Conservation (phyloP, 371 early-diverging fungal genomes). For the Catenaria anguillulae region DNA sequence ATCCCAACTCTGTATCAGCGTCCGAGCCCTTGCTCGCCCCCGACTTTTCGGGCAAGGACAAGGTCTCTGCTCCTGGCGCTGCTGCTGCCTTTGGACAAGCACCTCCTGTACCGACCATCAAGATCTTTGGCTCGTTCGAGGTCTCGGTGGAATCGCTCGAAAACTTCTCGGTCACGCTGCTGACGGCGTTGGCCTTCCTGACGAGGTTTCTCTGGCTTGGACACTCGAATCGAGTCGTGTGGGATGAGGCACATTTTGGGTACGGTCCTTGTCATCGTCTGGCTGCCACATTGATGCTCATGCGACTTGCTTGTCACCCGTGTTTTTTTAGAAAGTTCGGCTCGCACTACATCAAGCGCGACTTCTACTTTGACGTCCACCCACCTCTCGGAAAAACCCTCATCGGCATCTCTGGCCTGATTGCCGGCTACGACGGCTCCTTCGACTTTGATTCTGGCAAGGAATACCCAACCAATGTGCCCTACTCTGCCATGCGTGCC, state of each 20-base stretch:
- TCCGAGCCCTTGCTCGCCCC: neutral
- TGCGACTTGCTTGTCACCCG: neutral
- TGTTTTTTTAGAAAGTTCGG: slow-evolving; percentile 55
- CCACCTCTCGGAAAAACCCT: slow-evolving; percentile 99
- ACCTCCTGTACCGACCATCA: too few relatives aligned
- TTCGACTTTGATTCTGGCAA: slow-evolving; percentile 84
- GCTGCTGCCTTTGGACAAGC: too few relatives aligned
- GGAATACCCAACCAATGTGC: slow-evolving; percentile 66
- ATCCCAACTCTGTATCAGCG: too few relatives aligned
- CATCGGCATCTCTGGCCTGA: slow-evolving; percentile 74
- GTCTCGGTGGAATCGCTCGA: neutral
- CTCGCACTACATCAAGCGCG: slow-evolving; percentile 77
- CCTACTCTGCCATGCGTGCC: slow-evolving; percentile 85
- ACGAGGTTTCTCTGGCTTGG: slow-evolving; percentile 73
- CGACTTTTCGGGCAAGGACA: slow-evolving; percentile 2
- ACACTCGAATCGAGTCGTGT: slow-evolving; percentile 47
- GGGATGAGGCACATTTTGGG: slow-evolving; percentile 79
- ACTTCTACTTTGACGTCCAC: slow-evolving; percentile 98
- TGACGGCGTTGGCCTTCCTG: slow-evolving; percentile 49
- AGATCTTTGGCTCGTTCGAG: neutral
- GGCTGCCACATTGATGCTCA: too few relatives aligned
- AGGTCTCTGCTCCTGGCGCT: too few relatives aligned
- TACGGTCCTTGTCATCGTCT: slow-evolving; percentile 32
- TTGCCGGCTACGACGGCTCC: slow-evolving; percentile 78
- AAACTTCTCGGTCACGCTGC: slow-evolving; percentile 7